Evolutionary conservation across 768 basidiomycete species (phyloP), one percentile per base, ranked within the genome.

Genomic region (Lactarius sp.): DNA sequence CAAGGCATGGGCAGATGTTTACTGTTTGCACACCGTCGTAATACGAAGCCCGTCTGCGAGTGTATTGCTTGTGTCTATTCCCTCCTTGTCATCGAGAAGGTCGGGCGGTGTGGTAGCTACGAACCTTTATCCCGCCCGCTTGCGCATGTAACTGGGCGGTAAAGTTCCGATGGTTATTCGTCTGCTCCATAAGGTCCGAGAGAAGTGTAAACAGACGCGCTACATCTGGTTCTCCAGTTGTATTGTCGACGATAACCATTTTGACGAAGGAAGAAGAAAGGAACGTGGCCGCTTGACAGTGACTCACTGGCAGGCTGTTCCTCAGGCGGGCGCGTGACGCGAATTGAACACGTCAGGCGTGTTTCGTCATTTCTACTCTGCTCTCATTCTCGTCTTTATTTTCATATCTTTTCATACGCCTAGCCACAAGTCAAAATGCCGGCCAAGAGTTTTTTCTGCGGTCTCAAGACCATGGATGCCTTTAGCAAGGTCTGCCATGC

Each of bases 31-130:
- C 66, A 87, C 88, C 88, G 82, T 65, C 95, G 82, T 47, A 98
- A 75, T 9, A 95, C 93, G 74, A 95, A 98, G 2, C 96, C 95
- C 1, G 92, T 90, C 68, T 94, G 90, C 20, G 89, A 84, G 74
- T 98, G 92, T 6, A 92, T 78, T 6, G 95, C 91, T 75, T 96
- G 93, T 14, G 81, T 84, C 92, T 94, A 73, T 5, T 54, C 52
- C 44, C 22, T 58, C 41, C 1, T 31, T 20, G 49, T 47, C 44
- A 18, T 54, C 6, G 34, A 56, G n/a, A 22, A 52, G 33, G 20
- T 20, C 7, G 37, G 18, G 49, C 56, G 18, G 44, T 36, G 52
- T 34, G 22, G 33, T 10, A 52, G 49, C n/a, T 12, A 74, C 78
- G 34, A 51, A 92, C 94, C 83, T 96, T 97, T 69, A 94, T 83